These are phyloP conservation scores for Alternaria gaisen DNA, from an alignment of 2,329 filamentous ascomycete species.

Conservation along the genomic window DNA sequence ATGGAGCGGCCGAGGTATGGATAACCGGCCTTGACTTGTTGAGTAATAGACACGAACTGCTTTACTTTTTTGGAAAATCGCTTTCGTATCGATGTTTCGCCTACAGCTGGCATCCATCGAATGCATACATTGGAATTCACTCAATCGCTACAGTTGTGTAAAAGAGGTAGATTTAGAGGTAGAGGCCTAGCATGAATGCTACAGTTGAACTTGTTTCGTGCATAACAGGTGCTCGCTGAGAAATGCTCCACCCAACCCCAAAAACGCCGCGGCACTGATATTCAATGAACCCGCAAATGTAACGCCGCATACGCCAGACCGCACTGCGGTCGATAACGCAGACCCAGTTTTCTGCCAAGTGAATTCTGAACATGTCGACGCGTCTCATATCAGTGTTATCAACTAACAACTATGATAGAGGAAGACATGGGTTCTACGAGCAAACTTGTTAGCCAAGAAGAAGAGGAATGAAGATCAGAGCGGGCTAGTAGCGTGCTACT, in stretches of 20 bases:
- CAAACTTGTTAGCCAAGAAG: constrained; percentile 25
- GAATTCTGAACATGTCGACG: background rate
- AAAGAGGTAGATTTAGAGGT: background rate
- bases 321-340: constrained; percentile 32
- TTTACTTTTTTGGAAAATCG: background rate
- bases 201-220: background rate
- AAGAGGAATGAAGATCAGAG: background rate
- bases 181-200: background rate
- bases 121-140: background rate
- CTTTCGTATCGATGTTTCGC: background rate
- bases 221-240: background rate
- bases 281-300: background rate
- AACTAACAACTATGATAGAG: constrained; percentile 25
- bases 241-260: background rate
- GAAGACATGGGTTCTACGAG: constrained; percentile 26
- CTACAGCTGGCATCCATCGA: background rate
- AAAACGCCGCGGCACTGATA: constrained; percentile 13
- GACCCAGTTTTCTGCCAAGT: constrained; percentile 6
- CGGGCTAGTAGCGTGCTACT: constrained; percentile 46
- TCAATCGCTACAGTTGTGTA: background rate
- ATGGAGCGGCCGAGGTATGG: background rate
- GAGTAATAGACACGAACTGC: background rate
- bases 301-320: constrained; percentile 28
- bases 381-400: constrained; percentile 10
- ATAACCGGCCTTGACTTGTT: background rate